Base-by-base conservation (phyloP, 2,329 filamentous ascomycete genomes). In the Neofusicoccum parvum region DNA sequence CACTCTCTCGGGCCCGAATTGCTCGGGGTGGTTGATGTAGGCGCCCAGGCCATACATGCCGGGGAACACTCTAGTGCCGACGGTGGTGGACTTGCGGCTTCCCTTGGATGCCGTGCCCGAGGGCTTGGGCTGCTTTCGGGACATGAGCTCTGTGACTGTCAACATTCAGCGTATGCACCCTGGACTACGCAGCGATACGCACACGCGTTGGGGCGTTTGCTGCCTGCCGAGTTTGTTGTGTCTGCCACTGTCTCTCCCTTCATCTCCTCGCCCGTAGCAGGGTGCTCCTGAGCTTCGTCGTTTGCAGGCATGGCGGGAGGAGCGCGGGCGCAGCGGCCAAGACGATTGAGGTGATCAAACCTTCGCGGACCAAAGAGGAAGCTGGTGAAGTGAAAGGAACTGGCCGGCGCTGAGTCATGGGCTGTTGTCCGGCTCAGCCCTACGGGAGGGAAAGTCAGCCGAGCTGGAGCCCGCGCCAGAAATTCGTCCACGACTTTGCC, bases 21-120 rank as follows among this genome's bases (percentile, higher is more conserved):
- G 80, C 39, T 85, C 81, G 0, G 92, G 92, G 62, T 87, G 78
- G 7, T 80, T 71, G 56, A 90, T 88, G 77, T 95, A 95, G 20
- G 82, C 79, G 49, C 87, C 86, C 0, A 95, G 83, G 0, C 84
- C 89, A 68, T 89, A 83, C 64, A 88, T 83, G 53, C 81, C 78
- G 15, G 79, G 80, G 73, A 83, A 84, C 34, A 74, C 74, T 68
- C 62, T 72, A 70, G 34, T 59, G 71, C 66, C 36, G 69, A 63
- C 48, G 67, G 69, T 64, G 64, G 67, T 65, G 51, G 65, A 65
- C 48, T 66, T 46, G 27, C 50, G 56, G 27, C 37, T 37, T 49
- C 41, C 27, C 20, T 59, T 50, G 1, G 63, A 27, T 20, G 45
- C 10, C 64, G 66, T 32, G 27, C 7, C 15, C 69, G 68, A 37